A percentile compares a stretch with the other conserved stretches of the same genome.
Evolutionary conservation across 371 early-diverging fungal genomes (phyloP).

Genomic region (Rhizomucor miehei): DNA sequence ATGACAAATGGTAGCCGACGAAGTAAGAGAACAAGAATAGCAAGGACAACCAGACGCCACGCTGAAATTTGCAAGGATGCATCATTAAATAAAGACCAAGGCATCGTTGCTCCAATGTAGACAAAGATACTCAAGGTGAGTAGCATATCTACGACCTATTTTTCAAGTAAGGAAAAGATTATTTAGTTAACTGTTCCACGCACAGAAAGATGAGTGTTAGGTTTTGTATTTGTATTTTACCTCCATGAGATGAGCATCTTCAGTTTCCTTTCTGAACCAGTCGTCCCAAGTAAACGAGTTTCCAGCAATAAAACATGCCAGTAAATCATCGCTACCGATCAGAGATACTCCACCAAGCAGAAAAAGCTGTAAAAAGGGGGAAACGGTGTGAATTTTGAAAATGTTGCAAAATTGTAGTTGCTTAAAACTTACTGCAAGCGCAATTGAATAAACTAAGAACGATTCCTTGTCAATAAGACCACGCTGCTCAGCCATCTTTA

Average conservation of each 20-base stretch:
- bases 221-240: conserved; percentile 5
- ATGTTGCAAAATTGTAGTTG: too few relatives aligned
- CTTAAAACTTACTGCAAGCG: conserved; percentile 72
- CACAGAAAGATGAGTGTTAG: not conserved
- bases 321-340: conserved; percentile 84
- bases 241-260: conserved; percentile 82
- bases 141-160: conserved; percentile 71
- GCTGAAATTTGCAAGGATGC: conserved; percentile 36
- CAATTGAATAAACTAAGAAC: conserved; percentile 84
- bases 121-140: conserved; percentile 89
- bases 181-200: not conserved
- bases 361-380: conserved; percentile 47
- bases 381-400: not conserved
- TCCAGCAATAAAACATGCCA: conserved; percentile 92
- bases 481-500: conserved; percentile 41
- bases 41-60: conserved; percentile 67
- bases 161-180: not conserved
- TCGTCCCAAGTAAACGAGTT: conserved; percentile 87
- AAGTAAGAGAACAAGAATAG: conserved; percentile 72
- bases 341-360: conserved; percentile 75
- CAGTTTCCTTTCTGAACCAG: conserved; percentile 83
- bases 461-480: conserved; percentile 88
- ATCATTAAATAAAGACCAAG: conserved; percentile 47
- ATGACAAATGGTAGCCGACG: conserved; percentile 81
- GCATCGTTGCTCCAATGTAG: conserved; percentile 83